Evolutionary conservation across 176 grass and related monocot species (phyloP), one percentile per base, ranked within the genome.

Genomic region (sorghum (Sorghum bicolor)): DNA sequence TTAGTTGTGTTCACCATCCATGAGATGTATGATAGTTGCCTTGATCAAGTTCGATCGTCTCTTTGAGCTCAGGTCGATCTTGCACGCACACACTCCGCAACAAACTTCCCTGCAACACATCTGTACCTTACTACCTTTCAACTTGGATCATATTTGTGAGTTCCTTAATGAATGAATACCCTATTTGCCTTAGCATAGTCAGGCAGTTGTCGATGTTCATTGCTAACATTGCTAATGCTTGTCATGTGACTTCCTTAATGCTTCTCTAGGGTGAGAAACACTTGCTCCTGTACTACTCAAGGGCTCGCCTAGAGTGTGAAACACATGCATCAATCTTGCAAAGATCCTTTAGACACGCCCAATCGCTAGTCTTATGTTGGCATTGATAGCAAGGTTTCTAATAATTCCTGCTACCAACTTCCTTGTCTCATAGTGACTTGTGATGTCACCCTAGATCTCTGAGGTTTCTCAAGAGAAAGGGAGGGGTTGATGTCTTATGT

Each of bases 91-190:
- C 4, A 67, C 34, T 67, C 4, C 13, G 58, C 67, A 88, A 58
- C 20, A 88, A 29, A 53, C 57, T 88, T 22, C 81, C 81, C 76
- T 0, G 86, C 81, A 3, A 84, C 15, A 5, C 24, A 84, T 26
- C 26, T 74, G 22, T 37, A 45, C 10, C 2, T 73, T 2, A 22
- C 67, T 37, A 45, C 10, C 2, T 73, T 2, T 29, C 67, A 33
- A 10, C 3, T 17, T 45, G 20, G 55, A 79, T 66, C 75, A 88
- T 80, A 1, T 0, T 0, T 29, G 26, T 37, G 34, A 88, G 81
- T 33, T 74, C 34, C 15, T 16, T 26, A 25, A 84, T 4, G 20
- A 84, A 67, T 61, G 0, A 30, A 29, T 62, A 22, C 3, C 4
- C 24, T 79, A 58, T 11, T 79, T 67, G 81, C 36, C 29, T 64